Conservation (phyloP, 371 early-diverging fungal genomes). For the Mucor mucedo region DNA sequence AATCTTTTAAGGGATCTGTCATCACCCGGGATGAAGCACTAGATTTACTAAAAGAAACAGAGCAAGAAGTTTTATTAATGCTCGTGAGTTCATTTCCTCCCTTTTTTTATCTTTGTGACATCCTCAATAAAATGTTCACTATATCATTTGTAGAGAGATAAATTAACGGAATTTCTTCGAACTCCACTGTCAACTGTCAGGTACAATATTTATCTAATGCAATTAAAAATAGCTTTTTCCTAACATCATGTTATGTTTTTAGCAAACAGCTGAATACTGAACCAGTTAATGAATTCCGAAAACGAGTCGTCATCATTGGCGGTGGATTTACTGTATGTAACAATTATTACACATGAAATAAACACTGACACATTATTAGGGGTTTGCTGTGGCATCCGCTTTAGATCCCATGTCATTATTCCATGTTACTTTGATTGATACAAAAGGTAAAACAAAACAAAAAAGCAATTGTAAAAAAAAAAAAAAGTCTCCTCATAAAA, state of each 20-base stretch:
- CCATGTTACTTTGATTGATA: conserved; percentile 52
- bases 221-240: not conserved
- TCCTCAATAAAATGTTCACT: not conserved
- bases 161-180: conserved; percentile 25
- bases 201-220: not conserved
- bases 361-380: conserved; percentile 24
- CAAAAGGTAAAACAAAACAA: conserved; percentile 33
- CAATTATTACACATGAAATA: not conserved
- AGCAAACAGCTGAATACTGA: conserved; percentile 2
- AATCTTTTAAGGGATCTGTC: conserved; percentile 37
- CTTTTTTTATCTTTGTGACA: not conserved
- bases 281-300: conserved; percentile 8
- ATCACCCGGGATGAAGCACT: conserved; percentile 31
- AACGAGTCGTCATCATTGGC: conserved; percentile 47
- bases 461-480: not conserved
- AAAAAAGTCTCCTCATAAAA: not conserved
- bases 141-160: conserved; percentile 16
- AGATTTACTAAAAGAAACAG: conserved; percentile 35
- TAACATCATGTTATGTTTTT: not conserved
- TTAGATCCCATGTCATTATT: conserved; percentile 54
- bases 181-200: conserved; percentile 19
- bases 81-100: conserved; percentile 28
- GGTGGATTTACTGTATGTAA: conserved; percentile 53
- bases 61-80: conserved; percentile 35
- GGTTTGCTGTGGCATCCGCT: conserved; percentile 50